Base-by-base conservation (phyloP, 1,284 basidiomycete species). In the Apiotrichum gracile region DNA sequence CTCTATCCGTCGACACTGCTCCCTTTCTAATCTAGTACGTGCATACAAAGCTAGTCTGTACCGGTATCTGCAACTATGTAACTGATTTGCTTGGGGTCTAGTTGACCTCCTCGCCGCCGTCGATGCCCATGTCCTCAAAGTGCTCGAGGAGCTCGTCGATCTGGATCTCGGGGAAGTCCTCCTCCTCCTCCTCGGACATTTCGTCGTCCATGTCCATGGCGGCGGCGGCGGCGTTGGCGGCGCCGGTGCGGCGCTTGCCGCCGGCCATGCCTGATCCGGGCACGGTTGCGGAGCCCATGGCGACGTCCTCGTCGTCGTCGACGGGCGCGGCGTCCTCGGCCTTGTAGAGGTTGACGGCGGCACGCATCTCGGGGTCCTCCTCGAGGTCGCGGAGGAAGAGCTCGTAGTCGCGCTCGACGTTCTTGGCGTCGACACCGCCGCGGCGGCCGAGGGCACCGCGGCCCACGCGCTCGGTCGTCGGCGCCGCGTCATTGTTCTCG, bases 331-430 rank as follows among this genome's bases (percentile, higher is more conserved):
- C 61, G 26, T 56, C 60, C 9, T 75, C 67, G 17, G 82, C 78
- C 76, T 87, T 88, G 78, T 93, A 98, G 52, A 98, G 67, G 76
- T 97, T 96, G 67, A 98, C 86, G 17, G 84, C 84, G 17, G 82
- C 81, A 48, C 94, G 83, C 80, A 97, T 79, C 79, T 97, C 94
- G 47, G 88, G 86, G 77, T 98, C 94, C 75, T 98, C 94, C 76
- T 97, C 94, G 53, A 98, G 76, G 66, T 97, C 93, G 48, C 89
- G 82, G 75, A 98, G 78, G 84, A 98, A 98, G 58, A 91, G 66
- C 78, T 97, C 94, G 73, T 97, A 98, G 70, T 97, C 94, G 70
- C 90, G 85, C 70, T 97, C 92, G 57, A 97, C 90, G 78, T 92
- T 92, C 78, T 83, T 87, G 76, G 87, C 83, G 74, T 97, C 93